Evolutionary conservation across 2,329 filamentous ascomycete genomes (phyloP).

Genomic region (Colletotrichum phormii): DNA sequence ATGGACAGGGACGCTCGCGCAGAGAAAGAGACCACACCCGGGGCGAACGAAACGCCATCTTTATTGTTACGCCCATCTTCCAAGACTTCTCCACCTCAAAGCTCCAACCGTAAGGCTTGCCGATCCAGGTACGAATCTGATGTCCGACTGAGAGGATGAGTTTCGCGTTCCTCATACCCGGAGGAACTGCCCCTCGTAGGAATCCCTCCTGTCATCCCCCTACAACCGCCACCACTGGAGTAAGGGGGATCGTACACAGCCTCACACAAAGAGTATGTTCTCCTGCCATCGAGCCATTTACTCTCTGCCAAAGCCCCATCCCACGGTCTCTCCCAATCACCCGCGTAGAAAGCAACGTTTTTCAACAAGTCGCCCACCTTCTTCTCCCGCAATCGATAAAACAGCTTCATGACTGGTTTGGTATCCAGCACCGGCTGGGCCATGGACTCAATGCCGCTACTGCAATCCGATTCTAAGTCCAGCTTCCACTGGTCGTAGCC

Average conservation of each 20-base stretch:
- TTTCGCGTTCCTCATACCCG: not conserved
- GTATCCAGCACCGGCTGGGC: not conserved
- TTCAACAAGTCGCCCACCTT: not conserved
- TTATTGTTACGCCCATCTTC: not conserved
- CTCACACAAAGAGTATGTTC: not conserved
- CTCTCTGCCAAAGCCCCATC: not conserved
- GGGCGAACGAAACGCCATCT: not conserved
- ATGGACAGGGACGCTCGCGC: not conserved
- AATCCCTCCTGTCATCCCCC: not conserved
- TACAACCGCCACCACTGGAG: not conserved
- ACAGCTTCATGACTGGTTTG: not conserved
- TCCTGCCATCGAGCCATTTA: constrained; percentile 7
- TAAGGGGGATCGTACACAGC: not conserved
- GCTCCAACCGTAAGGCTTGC: not conserved
- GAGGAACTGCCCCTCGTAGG: not conserved
- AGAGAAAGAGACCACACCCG: no score
- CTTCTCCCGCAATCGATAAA: not conserved
- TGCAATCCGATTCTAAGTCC: not conserved
- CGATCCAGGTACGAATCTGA: not conserved
- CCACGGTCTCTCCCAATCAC: constrained; percentile 9
- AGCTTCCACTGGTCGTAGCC: not conserved
- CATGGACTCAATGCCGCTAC: not conserved
- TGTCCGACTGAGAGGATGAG: not conserved
- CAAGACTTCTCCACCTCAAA: not conserved
- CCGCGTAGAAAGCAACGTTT: constrained; percentile 2